Evolutionary conservation across 2,329 filamentous ascomycete genomes (phyloP), one percentile per base, ranked within the genome.

Genomic region (Aspergillus clavatus): DNA sequence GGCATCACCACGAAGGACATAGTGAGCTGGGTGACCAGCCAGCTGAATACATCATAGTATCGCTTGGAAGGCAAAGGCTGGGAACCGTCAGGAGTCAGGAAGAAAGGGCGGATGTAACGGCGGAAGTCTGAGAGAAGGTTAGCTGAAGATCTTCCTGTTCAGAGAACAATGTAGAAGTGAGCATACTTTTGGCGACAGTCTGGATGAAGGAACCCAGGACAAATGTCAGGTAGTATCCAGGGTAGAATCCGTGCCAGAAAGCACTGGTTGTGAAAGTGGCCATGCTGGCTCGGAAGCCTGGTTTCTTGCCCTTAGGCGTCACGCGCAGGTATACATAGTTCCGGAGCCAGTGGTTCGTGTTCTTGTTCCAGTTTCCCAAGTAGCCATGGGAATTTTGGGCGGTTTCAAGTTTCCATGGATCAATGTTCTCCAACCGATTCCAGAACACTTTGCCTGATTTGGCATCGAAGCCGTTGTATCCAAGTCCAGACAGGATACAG

Each of bases 221-320:
- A 60, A 98, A 98, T 4, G 86, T 79, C 49, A 98, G 71, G 67
- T 97, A 97, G 69, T 98, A 98, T 5, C 93, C 93, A 0, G 93
- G 91, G 56, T 95, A 94, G 70, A 98, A 98, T 23, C 93, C 93
- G 62, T 98, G 93, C 93, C 93, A 98, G 56, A 97, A 84, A 3
- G 93, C 91, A 61, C 89, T 95, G 16, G 93, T 97, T 5, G 83
- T 80, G 65, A 98, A 98, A 0, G 93, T 98, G 26, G 89, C 89
- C 73, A 98, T 73, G 60, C 87, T 97, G 40, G 93, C 93, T 47
- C 90, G 80, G 73, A 98, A 98, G 1, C 93, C 93, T 7, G 93
- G 93, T 68, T 97, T 98, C 75, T 89, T 93, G 43, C 93, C 93
- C 57, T 87, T 86, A 0, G 93, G 93, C 0, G 93, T 98, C 3